Evolutionary conservation across 495 filamentous ascomycete genomes (phyloP), one percentile per base, ranked within the genome.

Genomic region (Penicillium egyptiacum): DNA sequence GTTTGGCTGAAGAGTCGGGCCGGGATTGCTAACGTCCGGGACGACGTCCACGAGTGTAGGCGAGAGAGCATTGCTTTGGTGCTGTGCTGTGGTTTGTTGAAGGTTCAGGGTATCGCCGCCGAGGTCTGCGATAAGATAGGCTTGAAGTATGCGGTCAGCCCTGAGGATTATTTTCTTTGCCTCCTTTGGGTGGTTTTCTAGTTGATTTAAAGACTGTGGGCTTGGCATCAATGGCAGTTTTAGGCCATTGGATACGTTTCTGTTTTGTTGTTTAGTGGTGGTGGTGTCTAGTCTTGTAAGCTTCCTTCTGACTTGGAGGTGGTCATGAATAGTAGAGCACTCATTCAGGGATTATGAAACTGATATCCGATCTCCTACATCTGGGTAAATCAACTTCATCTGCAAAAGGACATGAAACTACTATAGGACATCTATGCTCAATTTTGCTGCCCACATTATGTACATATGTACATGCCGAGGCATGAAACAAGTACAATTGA

Each of bases 1-100:
- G 56, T 64, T 49, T 70, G 58, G 37, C 68, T 67, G 57, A 77
- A 75, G 23, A 59, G 35, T 23, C 64, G 60, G 17, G 14, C 46
- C 7, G 41, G 55, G 0, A 7, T 19, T 30, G 45, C 16, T 8
- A 53, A 5, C 20, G n/a, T 4, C 9, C 16, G 30, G 9, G 35
- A 28, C n/a, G 16, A 33, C 5, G 20, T 25, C 20, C 52, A 8
- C 20, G 28, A 31, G 26, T 31, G 58, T 16, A 57, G 35, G 35
- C 48, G 20, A 35, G 49, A 50, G 33, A 58, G 30, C 59, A 61
- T 58, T 48, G 40, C 49, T 39, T 45, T 20, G 19, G 10, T n/a
- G 52, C 9, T 42, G 16, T 5, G 22, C 16, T 33, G 47, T 50
- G 17, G 47, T 35, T 31, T 30, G 39, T 43, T 26, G 22, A 33